Percentiles rank a stretch among this genome's conserved stretches.
These are phyloP conservation scores for Cercospora citrullina DNA, from an alignment of 2,329 filamentous ascomycete species.

Conservation along the genomic window DNA sequence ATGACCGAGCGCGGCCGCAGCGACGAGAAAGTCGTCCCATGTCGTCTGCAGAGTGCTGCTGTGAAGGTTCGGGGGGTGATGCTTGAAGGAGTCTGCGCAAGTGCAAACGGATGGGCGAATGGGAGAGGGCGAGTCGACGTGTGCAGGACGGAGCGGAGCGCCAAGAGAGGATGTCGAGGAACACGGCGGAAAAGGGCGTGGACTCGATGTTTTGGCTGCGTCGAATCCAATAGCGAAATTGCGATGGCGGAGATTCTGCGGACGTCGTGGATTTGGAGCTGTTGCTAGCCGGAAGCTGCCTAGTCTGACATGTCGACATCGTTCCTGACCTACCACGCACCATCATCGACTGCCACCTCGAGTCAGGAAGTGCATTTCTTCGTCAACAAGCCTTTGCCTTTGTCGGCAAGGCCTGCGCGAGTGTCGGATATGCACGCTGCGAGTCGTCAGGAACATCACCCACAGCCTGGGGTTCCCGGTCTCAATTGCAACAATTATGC, in stretches of 20 bases:
- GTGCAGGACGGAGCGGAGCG: background rate
- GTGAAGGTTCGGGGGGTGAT: background rate
- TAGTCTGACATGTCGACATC: background rate
- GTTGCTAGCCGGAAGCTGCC: background rate
- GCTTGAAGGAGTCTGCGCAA: background rate
- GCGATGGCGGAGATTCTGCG: conserved; percentile 6
- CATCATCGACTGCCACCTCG: conserved; percentile 12
- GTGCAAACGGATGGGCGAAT: background rate
- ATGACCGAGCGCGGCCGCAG: background rate
- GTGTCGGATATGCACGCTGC: background rate
- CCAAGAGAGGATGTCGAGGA: background rate
- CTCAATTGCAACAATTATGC: background rate
- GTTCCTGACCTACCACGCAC: conserved; percentile 7
- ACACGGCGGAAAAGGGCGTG: background rate
- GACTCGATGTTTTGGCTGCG: background rate
- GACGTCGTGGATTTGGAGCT: background rate
- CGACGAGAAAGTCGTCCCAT: background rate
- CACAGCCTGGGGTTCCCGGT: background rate
- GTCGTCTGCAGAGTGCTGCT: background rate
- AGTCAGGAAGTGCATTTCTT: conserved; percentile 15
- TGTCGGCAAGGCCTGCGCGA: background rate
- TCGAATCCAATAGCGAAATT: conserved; percentile 3
- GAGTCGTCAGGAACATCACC: conserved; percentile 3
- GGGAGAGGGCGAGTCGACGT: background rate
- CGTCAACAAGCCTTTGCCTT: conserved; percentile 10